Evolutionary conservation across 2,329 filamentous ascomycete species (phyloP).

Genomic region (Penicillium oxalicum): DNA sequence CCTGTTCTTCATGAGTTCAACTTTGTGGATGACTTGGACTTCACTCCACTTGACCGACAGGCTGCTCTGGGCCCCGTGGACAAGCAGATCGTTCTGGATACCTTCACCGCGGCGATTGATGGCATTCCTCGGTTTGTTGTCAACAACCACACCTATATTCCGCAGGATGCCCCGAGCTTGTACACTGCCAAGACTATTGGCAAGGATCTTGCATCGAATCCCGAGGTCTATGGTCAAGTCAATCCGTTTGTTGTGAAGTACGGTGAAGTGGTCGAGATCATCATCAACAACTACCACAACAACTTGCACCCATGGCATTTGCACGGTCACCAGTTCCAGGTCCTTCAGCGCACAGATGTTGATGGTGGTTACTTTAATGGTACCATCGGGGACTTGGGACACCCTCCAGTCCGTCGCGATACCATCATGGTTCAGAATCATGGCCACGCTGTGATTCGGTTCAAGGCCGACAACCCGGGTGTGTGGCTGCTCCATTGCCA

Average conservation of each 20-base stretch:
- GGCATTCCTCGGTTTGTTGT: slow-evolving; percentile 58
- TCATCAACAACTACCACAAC: slow-evolving; percentile 32
- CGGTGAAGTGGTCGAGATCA: slow-evolving; percentile 42
- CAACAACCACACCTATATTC: slow-evolving; percentile 70
- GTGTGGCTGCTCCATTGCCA: slow-evolving; percentile 36
- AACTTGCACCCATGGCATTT: slow-evolving; percentile 46
- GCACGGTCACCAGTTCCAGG: slow-evolving; percentile 49
- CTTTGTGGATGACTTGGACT: slow-evolving; percentile 59
- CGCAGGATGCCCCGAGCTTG: slow-evolving; percentile 70
- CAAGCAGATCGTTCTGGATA: slow-evolving; percentile 27
- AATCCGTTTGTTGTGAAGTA: slow-evolving; percentile 63
- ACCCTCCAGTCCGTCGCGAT: slow-evolving; percentile 27
- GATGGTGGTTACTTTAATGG: slow-evolving; percentile 25
- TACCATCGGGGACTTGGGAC: slow-evolving; percentile 20
- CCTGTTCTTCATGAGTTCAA: slow-evolving; percentile 55
- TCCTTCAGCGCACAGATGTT: slow-evolving; percentile 30
- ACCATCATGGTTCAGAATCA: slow-evolving; percentile 31
- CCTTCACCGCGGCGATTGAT: slow-evolving; percentile 64
- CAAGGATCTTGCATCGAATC: slow-evolving; percentile 46
- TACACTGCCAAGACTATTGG: slow-evolving; percentile 67
- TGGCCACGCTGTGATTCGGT: slow-evolving; percentile 30
- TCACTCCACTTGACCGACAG: slow-evolving; percentile 21
- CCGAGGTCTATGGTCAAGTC: slow-evolving; percentile 61
- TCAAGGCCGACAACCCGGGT: slow-evolving; percentile 33
- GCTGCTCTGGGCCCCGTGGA: slow-evolving; percentile 25